Evolutionary conservation across 106 monocot species (phyloP).

Genomic region (Amphibolis antarctica): DNA sequence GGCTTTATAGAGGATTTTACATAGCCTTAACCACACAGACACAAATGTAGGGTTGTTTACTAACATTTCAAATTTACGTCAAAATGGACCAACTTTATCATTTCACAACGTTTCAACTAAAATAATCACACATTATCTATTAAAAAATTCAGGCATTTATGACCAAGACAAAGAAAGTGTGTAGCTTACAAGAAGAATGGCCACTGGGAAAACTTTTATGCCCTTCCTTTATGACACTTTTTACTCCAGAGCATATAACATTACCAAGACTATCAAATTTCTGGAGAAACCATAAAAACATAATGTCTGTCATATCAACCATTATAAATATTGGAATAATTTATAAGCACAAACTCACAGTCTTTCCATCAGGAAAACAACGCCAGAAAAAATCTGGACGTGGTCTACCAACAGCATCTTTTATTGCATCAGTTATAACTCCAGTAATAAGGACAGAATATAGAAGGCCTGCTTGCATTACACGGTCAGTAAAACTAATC

Average conservation of each 20-base stretch:
- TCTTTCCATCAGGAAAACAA: conserved; percentile 76
- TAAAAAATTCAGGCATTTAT: neutral
- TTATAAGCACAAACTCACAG: conserved; percentile 3
- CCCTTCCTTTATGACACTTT: conserved; percentile 30
- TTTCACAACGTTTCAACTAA: too few species aligned
- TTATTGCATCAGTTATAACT: conserved; percentile 87
- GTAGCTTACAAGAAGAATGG: conserved; percentile 30
- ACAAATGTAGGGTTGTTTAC: too few species aligned
- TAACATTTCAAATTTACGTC: too few species aligned
- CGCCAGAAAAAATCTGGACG: conserved; percentile 89
- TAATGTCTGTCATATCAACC: neutral
- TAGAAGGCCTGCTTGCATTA: conserved; percentile 42
- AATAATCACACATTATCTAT: neutral
- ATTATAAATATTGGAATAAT: conserved; percentile 11
- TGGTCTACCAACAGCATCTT: conserved; percentile 88
- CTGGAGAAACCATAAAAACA: conserved; percentile 8
- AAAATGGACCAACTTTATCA: too few species aligned
- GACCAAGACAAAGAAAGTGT: neutral
- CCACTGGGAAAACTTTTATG: conserved; percentile 38
- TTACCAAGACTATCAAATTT: conserved; percentile 14
- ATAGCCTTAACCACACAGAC: too few species aligned
- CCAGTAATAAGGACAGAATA: conserved; percentile 89
- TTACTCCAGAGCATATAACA: conserved; percentile 22
- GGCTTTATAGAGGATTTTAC: too few species aligned
- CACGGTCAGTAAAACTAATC: neutral